A percentile compares a stretch with the other conserved stretches of the same genome.
These are phyloP conservation scores for Pyrenophora teres DNA, from an alignment of 2,329 filamentous ascomycete genomes.

Conservation along the genomic window DNA sequence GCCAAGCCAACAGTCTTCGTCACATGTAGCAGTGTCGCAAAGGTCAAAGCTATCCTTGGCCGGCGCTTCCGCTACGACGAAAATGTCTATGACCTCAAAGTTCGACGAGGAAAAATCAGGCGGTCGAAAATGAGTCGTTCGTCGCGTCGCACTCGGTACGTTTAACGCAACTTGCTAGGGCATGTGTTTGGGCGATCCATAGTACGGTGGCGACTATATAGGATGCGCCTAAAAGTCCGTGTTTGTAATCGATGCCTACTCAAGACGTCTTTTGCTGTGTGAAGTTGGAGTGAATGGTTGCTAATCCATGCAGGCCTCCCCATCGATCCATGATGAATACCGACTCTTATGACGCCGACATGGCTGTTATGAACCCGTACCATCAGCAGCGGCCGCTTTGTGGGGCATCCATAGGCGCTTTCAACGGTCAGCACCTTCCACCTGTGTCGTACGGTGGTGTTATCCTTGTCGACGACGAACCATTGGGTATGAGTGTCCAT, in stretches of 20 bases:
- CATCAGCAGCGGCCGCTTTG: conserved; percentile 81
- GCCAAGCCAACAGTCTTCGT: conserved; percentile 75
- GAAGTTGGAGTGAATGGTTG: background rate
- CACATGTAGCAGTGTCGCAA: conserved; percentile 74
- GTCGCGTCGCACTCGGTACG: conserved; percentile 30
- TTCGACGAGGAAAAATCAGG: conserved; percentile 71
- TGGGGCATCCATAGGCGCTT: conserved; percentile 91
- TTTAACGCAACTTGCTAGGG: background rate
- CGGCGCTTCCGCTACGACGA: conserved; percentile 72
- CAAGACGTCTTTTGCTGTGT: background rate
- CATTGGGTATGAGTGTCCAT: conserved; percentile 94
- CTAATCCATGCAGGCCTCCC: conserved; percentile 24
- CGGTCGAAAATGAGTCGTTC: conserved; percentile 60
- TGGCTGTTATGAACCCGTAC: conserved; percentile 66
- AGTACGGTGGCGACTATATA: no score
- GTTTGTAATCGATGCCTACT: no score
- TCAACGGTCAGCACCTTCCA: conserved; percentile 81
- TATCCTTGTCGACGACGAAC: conserved; percentile 79
- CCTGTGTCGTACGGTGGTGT: conserved; percentile 91
- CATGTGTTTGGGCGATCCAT: no score
- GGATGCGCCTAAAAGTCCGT: no score
- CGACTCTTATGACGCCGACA: conserved; percentile 42
- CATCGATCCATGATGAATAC: conserved; percentile 50
- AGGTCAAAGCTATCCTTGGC: conserved; percentile 72
- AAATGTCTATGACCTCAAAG: conserved; percentile 68